A percentile compares a stretch with the other conserved stretches of the same genome.
Conservation (phyloP, 305 asterid genomes). For the Plantago coronopus region DNA sequence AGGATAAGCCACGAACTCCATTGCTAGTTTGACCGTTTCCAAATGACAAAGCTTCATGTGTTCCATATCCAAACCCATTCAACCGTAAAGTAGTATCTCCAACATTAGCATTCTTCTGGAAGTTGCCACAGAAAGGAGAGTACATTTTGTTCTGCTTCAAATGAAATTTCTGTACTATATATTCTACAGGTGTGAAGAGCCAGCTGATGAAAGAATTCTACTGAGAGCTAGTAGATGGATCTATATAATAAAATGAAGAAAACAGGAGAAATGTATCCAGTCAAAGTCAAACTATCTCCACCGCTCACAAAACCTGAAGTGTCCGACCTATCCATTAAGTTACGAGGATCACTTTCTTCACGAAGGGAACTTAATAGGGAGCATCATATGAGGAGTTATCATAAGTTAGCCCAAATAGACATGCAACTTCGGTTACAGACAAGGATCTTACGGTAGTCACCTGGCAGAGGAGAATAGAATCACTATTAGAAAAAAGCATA, state of each 20-base stretch:
- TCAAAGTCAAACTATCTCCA: conserved; percentile 50
- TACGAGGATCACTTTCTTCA: conserved; percentile 16
- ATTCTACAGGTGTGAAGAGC: conserved; percentile 20
- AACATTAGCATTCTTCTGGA: conserved; percentile 29
- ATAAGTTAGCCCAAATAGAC: conserved; percentile 9
- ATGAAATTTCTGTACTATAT: conserved; percentile 21
- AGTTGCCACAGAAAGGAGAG: conserved; percentile 44
- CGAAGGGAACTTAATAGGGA: conserved; percentile 14
- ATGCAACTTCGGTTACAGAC: conserved; percentile 20
- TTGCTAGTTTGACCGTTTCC: conserved; percentile 30
- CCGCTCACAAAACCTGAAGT: conserved; percentile 94
- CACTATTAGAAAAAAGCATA: not conserved
- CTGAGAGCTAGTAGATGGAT: conserved; percentile 26
- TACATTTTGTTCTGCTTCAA: conserved; percentile 34
- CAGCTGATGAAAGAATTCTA: conserved; percentile 17
- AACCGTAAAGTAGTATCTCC: conserved; percentile 74
- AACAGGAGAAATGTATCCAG: conserved; percentile 29
- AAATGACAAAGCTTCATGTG: conserved; percentile 27
- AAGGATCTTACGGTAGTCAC: conserved; percentile 24
- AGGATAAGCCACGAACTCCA: conserved; percentile 25
- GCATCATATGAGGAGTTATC: conserved; percentile 13
- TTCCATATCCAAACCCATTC: conserved; percentile 68
- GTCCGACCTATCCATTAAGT: conserved; percentile 77
- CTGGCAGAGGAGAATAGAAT: conserved; percentile 29
- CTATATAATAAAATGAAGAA: conserved; percentile 44